Conservation (phyloP, 192 early-diverging fungal genomes). For the Phycomyces nitens region DNA sequence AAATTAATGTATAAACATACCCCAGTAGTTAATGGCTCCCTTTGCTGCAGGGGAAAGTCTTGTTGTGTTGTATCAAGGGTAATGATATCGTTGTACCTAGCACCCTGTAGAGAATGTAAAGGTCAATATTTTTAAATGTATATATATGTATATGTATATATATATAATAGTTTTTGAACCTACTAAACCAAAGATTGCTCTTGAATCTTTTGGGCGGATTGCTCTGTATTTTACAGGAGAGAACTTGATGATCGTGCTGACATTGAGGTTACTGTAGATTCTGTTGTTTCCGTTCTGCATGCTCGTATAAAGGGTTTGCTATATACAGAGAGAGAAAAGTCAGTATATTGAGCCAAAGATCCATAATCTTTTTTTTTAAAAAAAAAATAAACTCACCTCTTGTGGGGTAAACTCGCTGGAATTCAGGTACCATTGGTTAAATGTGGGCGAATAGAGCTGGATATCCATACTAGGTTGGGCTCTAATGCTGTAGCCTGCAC, state of each 20-base stretch:
- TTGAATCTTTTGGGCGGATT: not conserved
- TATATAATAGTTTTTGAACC: too few species aligned
- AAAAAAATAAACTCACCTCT: conserved; percentile 11
- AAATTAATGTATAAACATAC: not conserved
- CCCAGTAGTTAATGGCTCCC: not conserved
- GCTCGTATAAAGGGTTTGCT: too few species aligned
- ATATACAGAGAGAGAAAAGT: too few species aligned
- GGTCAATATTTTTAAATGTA: too few species aligned
- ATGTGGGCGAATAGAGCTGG: conserved; percentile 15
- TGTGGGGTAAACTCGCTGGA: not conserved
- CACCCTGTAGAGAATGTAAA: not conserved
- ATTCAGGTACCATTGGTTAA: conserved; percentile 10
- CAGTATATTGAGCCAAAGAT: too few species aligned
- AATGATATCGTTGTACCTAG: not conserved
- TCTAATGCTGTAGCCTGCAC: not conserved
- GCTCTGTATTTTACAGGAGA: not conserved
- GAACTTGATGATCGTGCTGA: not conserved
- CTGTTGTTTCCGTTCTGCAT: not conserved
- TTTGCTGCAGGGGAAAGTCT: not conserved
- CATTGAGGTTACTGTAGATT: not conserved
- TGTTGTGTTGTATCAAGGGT: not conserved
- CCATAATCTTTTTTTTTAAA: too few species aligned
- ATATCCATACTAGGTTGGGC: conserved; percentile 2
- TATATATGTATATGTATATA: too few species aligned
- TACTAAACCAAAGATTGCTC: not conserved